Percentiles rank a stretch among this genome's conserved stretches.
These are phyloP conservation scores for Mortierella sp. DNA, from an alignment of 371 early-diverging fungal species.

Conservation along the genomic window DNA sequence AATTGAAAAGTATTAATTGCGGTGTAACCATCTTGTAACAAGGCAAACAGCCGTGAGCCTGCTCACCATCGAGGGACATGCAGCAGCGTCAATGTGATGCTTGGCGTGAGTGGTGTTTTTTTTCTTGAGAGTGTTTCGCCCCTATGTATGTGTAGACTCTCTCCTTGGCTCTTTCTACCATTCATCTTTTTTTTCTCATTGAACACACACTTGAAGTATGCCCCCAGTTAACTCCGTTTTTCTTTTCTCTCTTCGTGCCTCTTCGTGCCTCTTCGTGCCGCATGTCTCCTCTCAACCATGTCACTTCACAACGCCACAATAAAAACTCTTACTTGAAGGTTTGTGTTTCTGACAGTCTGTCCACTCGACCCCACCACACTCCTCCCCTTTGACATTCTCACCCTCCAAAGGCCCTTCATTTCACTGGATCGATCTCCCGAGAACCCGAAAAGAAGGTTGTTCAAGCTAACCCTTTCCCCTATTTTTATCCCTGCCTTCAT, in stretches of 20 bases:
- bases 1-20: neutral
- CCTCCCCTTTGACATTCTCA: neutral
- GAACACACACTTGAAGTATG: neutral
- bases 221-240: neutral
- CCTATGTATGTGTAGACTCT: neutral
- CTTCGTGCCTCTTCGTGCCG: neutral
- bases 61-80: no score
- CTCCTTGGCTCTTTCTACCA: neutral
- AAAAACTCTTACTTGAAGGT: neutral
- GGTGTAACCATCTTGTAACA: constrained; percentile 22
- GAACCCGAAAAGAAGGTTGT: constrained; percentile 9
- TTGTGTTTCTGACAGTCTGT: neutral
- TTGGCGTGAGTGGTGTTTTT: constrained; percentile 1
- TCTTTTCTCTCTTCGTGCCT: neutral
- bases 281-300: neutral
- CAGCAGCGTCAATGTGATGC: neutral
- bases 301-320: neutral
- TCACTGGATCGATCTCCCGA: neutral
- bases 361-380: no score
- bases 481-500: neutral
- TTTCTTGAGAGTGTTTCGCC: neutral
- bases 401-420: neutral
- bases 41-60: neutral
- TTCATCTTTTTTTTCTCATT: neutral
- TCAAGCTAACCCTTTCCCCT: neutral